Conservation (phyloP, 192 early-diverging fungal genomes). For the Allomyces javanicus region DNA sequence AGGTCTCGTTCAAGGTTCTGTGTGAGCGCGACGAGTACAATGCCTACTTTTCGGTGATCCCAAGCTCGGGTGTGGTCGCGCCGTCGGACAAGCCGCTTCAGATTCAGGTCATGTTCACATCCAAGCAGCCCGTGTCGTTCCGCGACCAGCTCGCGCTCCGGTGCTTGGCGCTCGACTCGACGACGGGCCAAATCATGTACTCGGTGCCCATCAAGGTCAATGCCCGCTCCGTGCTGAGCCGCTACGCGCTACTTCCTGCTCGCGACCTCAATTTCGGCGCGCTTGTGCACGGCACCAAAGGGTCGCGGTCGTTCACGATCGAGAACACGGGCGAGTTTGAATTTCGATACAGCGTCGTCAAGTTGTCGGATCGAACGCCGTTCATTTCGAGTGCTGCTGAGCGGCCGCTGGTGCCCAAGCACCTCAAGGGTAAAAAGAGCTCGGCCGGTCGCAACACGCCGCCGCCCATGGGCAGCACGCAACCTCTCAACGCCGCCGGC, state of each 20-base stretch:
- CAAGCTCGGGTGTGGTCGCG: slow-evolving; percentile 28
- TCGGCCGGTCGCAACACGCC: slow-evolving; percentile 4
- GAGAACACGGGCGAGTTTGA: slow-evolving; percentile 46
- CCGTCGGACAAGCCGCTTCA: slow-evolving; percentile 39
- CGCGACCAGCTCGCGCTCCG: not conserved
- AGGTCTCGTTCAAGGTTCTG: slow-evolving; percentile 34
- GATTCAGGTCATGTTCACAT: slow-evolving; percentile 32
- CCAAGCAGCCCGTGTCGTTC: slow-evolving; percentile 2
- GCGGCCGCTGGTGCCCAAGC: no score
- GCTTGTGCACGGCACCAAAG: slow-evolving; percentile 34
- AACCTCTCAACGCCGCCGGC: slow-evolving; percentile 15
- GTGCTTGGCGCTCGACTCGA: not conserved
- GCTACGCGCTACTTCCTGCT: slow-evolving; percentile 27
- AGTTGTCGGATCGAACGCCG: slow-evolving; percentile 5
- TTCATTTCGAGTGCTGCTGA: slow-evolving; percentile 10
- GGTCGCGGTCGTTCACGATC: slow-evolving; percentile 26
- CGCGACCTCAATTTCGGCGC: slow-evolving; percentile 41
- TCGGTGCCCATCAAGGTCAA: slow-evolving; percentile 26
- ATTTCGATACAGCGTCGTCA: slow-evolving; percentile 35
- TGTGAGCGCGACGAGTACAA: slow-evolving; percentile 26
- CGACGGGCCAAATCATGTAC: not conserved
- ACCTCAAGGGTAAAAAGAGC: slow-evolving; percentile 4
- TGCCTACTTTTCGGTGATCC: slow-evolving; percentile 27
- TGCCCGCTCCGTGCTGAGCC: slow-evolving; percentile 33
- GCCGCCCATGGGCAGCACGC: slow-evolving; percentile 11